Conservation (phyloP, 1,284 basidiomycete species). For the Pseudozyma sp. region DNA sequence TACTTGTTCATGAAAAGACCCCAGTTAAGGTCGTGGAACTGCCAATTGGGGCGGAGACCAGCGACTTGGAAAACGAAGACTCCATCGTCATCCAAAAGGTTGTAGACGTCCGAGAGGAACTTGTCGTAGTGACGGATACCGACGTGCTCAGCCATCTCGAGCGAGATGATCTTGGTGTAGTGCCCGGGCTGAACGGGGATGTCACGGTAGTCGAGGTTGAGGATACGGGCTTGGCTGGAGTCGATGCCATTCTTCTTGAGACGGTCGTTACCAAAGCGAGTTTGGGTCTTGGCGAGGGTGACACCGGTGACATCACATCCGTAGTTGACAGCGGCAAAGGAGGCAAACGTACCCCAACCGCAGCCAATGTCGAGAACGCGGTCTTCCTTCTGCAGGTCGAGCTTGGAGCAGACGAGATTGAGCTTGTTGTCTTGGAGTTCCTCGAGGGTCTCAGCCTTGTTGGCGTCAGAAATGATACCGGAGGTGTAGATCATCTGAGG, state of each 20-base stretch:
- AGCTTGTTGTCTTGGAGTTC: slow-evolving; percentile 99
- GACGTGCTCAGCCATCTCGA: slow-evolving; percentile 97
- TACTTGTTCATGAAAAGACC: slow-evolving; percentile 71
- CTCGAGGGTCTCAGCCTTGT: slow-evolving; percentile 86
- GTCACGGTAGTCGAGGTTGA: slow-evolving; percentile 95
- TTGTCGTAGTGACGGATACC: slow-evolving; percentile 90
- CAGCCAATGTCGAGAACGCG: slow-evolving; percentile 93
- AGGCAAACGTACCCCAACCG: slow-evolving; percentile 95
- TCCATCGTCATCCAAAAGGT: slow-evolving; percentile 93
- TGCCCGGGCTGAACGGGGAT: slow-evolving; percentile 82
- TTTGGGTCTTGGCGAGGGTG: slow-evolving; percentile 90
- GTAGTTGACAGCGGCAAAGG: slow-evolving; percentile 97
- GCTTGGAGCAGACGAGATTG: slow-evolving; percentile 91
- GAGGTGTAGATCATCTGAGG: slow-evolving; percentile 98
- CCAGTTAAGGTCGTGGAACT: slow-evolving; percentile 98
- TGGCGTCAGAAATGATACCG: slow-evolving; percentile 83
- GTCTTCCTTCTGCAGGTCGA: slow-evolving; percentile 85
- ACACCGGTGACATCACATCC: slow-evolving; percentile 94
- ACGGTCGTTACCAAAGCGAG: slow-evolving; percentile 89
- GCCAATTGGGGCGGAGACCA: slow-evolving; percentile 92
- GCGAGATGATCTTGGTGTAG: slow-evolving; percentile 93
- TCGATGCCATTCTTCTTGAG: slow-evolving; percentile 83
- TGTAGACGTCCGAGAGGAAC: slow-evolving; percentile 91
- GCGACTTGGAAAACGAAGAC: slow-evolving; percentile 96
- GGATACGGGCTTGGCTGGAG: slow-evolving; percentile 83